Percentiles rank a stretch among this genome's conserved stretches.
phyloP scores from a whole-genome alignment of 768 basidiomycete genomes.

The Rossbeevera mucosa region DNA sequence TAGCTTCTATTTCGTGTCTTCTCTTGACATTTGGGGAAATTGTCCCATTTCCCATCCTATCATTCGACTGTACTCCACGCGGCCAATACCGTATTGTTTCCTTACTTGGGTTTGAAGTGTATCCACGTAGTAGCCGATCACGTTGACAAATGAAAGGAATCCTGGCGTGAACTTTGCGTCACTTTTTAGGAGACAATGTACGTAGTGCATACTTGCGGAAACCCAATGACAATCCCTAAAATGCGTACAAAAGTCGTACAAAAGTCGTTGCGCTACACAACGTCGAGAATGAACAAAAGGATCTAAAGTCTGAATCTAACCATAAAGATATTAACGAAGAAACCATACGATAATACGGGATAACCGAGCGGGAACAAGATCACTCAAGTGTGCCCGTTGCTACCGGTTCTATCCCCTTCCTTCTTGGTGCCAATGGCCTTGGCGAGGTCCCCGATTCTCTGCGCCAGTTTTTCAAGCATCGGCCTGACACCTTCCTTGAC shows the following conservation, averaged over 20 bases:
- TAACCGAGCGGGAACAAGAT: neutral
- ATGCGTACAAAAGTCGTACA: constrained; percentile 16
- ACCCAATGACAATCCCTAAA: constrained; percentile 8
- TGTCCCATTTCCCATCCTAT: neutral
- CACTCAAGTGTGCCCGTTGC: constrained; percentile 13
- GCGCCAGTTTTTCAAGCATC: constrained; percentile 49
- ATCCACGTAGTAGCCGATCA: neutral
- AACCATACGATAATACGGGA: constrained; percentile 7
- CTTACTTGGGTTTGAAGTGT: constrained; percentile 1
- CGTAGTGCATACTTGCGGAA: constrained; percentile 16
- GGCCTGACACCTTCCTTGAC: constrained; percentile 60
- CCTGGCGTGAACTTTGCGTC: neutral
- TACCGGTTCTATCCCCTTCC: constrained; percentile 18
- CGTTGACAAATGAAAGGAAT: neutral
- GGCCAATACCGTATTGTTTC: neutral
- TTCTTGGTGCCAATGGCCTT: constrained; percentile 25
- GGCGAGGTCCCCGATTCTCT: constrained; percentile 33
- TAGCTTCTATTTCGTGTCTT: neutral
- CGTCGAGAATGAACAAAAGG: constrained; percentile 2
- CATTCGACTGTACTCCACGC: constrained; percentile 6
- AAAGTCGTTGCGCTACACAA: constrained; percentile 18
- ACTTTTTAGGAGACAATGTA: constrained; percentile 2
- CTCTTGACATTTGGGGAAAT: neutral
- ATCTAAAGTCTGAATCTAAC: constrained; percentile 28
- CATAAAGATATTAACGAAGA: constrained; percentile 11